Base-by-base conservation (phyloP, 805 yeast genomes). In the Cyberlindnera japonica region DNA sequence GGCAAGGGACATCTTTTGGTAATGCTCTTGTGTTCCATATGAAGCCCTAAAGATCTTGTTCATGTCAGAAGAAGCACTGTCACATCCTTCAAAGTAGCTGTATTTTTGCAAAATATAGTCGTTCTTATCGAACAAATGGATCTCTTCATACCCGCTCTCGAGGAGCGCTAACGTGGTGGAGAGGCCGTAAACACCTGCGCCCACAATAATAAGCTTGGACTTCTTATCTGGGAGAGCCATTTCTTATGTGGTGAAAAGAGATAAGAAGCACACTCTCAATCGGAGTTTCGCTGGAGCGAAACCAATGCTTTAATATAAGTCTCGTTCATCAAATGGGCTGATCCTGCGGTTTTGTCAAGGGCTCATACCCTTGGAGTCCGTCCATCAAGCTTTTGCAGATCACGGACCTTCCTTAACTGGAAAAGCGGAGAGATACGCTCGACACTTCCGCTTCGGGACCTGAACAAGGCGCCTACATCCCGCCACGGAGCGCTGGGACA, bases 181-280 rank as follows among this genome's bases (percentile, higher is more conserved):
- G 14, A 75, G 58, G 1, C 81, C 81, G 53, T 72, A 74, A 10
- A 70, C 75, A 27, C 81, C 81, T 6, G 75, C 69, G n/a, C 81
- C 81, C 11, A 73, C 65, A 24, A 75, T 61, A 25, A 68, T 58
- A 26, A 73, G 63, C 37, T 53, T 54, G 10, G 45, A 21, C 14
- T 32, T n/a, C 20, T 32, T 41, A n/a, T 30, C 17, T 25, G 42
- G 38, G 13, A 29, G 22, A 5, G 33, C 26, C 37, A 33, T 36
- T 12, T 5, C 19, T 19, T 18, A 32, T 12, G 18, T 20, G n/a
- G n/a, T n/a, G n/a, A n/a, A n/a, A n/a, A n/a, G n/a, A n/a, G n/a
- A n/a, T n/a, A n/a, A n/a, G n/a, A n/a, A n/a, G n/a, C n/a, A n/a
- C n/a, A n/a, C n/a, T n/a, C n/a, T n/a, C n/a, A n/a, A n/a, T n/a